These are phyloP conservation scores for Picochlorum sp. DNA, from an alignment of 139 green algal genomes.

Conservation along the genomic window DNA sequence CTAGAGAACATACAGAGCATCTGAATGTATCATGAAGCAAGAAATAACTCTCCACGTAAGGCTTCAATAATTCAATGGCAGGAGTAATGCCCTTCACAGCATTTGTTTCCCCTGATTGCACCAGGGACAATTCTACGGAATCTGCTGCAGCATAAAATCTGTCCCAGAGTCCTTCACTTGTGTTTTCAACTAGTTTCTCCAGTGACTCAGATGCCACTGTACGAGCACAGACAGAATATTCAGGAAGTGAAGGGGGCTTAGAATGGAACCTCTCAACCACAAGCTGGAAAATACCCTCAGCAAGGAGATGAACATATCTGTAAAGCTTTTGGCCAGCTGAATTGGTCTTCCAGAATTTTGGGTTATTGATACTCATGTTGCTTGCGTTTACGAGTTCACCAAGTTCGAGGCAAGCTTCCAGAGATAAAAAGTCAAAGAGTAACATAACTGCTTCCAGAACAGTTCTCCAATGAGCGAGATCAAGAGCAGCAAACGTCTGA, in stretches of 20 bases:
- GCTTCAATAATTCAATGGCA: slow-evolving; percentile 62
- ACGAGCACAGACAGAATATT: not conserved
- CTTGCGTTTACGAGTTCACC: too few relatives aligned
- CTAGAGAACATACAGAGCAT: slow-evolving; percentile 2
- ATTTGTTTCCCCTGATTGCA: not conserved
- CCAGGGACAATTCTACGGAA: slow-evolving; percentile 1
- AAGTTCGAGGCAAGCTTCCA: too few relatives aligned
- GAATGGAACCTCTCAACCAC: not conserved
- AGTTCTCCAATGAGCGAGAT: too few relatives aligned
- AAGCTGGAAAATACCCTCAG: not conserved
- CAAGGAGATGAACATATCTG: not conserved
- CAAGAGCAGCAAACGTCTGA: not conserved
- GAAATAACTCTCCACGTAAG: slow-evolving; percentile 89
- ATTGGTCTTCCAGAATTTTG: not conserved
- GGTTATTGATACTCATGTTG: not conserved
- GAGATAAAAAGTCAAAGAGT: too few relatives aligned
- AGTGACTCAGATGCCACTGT: not conserved
- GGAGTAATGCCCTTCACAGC: slow-evolving; percentile 46
- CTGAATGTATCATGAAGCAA: slow-evolving; percentile 44
- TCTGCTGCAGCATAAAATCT: not conserved
- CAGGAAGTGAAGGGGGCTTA: not conserved
- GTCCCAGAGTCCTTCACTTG: slow-evolving; percentile 9
- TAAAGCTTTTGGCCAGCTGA: not conserved
- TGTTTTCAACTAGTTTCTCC: not conserved
- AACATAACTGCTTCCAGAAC: too few relatives aligned